Evolutionary conservation across 768 basidiomycete genomes (phyloP).

Genomic region (Russula foetens): DNA sequence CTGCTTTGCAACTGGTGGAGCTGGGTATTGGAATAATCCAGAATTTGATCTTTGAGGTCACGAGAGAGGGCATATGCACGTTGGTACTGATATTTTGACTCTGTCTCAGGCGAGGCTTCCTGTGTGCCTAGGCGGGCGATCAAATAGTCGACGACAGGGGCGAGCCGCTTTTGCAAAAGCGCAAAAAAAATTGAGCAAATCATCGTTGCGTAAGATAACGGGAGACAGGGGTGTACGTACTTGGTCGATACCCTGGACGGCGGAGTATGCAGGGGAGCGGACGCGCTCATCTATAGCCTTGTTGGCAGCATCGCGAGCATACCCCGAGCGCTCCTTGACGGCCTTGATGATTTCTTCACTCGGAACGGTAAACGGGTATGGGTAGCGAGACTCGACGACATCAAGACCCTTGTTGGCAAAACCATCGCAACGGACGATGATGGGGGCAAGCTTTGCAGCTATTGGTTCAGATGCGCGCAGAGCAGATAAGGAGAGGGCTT

Average conservation of each 20-base stretch:
- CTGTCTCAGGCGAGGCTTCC: conserved; percentile 39
- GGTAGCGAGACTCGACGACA: conserved; percentile 62
- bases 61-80: conserved; percentile 60
- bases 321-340: conserved; percentile 50
- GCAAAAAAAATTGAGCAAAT: conserved; percentile 16
- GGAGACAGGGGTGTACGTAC: conserved; percentile 31
- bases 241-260: conserved; percentile 65
- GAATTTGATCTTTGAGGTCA: conserved; percentile 53
- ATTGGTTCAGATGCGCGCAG: conserved; percentile 50
- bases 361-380: conserved; percentile 66
- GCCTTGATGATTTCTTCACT: conserved; percentile 62
- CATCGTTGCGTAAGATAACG: conserved; percentile 7
- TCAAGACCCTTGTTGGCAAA: conserved; percentile 70
- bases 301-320: conserved; percentile 46
- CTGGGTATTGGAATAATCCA: conserved; percentile 61
- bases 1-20: conserved; percentile 63
- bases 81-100: conserved; percentile 69
- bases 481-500: conserved; percentile 40
- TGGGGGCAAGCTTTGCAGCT: conserved; percentile 54
- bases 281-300: conserved; percentile 62
- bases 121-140: conserved; percentile 38
- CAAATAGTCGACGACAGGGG: conserved; percentile 70
- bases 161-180: conserved; percentile 43
- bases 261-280: conserved; percentile 51
- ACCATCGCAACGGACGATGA: conserved; percentile 56